phyloP scores from a whole-genome alignment of 805 yeast species.

The Saccharomyces kudriavzevii region DNA sequence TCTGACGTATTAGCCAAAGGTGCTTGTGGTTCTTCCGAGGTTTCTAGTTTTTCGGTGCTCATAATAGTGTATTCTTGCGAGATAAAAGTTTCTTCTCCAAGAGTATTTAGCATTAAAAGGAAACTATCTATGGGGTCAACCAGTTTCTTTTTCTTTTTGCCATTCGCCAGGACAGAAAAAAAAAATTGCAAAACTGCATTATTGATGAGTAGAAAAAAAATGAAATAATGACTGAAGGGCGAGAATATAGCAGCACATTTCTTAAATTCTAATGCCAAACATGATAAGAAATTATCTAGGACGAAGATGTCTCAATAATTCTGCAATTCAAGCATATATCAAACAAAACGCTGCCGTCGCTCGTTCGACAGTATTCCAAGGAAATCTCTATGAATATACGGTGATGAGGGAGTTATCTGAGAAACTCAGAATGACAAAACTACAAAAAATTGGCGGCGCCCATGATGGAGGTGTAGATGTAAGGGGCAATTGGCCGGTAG shows the following conservation, averaged over 20 bases:
- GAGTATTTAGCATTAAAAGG: background rate
- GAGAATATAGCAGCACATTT: background rate
- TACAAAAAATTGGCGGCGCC: slow-evolving; percentile 27
- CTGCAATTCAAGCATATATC: slow-evolving; percentile 13
- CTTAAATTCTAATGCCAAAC: background rate
- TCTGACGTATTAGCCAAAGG: slow-evolving; percentile 5
- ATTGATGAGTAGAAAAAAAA: background rate
- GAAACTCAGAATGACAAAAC: slow-evolving; percentile 19
- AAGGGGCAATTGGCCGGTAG: slow-evolving; percentile 22
- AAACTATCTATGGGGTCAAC: background rate
- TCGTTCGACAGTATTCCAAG: slow-evolving; percentile 28
- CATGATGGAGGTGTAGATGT: slow-evolving; percentile 31
- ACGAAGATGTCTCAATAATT: slow-evolving; percentile 10
- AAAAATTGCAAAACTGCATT: background rate
- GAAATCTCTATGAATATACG: slow-evolving; percentile 28
- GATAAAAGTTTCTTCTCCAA: background rate
- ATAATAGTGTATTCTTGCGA: background rate
- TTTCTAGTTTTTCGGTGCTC: slow-evolving; percentile 6
- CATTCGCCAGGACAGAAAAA: too few relatives aligned
- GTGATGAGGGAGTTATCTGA: slow-evolving; percentile 25
- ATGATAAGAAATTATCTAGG: background rate
- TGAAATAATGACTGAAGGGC: background rate
- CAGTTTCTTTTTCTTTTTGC: background rate
- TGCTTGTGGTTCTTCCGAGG: slow-evolving; percentile 3
- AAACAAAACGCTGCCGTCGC: slow-evolving; percentile 15